Evolutionary conservation across 768 basidiomycete species (phyloP).

Genomic region (Udeniomyces megalosporus): DNA sequence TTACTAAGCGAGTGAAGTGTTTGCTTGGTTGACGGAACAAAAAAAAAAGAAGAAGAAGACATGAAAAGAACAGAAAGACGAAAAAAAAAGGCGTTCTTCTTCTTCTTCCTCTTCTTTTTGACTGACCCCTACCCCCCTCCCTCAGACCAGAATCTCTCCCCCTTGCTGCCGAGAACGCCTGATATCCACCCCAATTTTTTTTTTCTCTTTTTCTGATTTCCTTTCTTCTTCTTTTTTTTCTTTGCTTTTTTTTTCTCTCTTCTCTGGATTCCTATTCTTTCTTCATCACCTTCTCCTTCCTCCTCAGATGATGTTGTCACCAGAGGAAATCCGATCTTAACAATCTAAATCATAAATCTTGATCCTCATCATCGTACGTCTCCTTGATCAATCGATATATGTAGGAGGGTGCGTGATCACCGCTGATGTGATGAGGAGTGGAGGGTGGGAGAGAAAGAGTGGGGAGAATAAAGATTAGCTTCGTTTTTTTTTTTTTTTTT

Average conservation of each 20-base stretch:
- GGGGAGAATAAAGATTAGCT: background rate
- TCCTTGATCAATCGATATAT: slow-evolving; percentile 90
- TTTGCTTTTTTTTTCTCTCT: background rate
- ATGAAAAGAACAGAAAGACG: background rate
- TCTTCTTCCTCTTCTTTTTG: too few species aligned
- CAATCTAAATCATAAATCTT: slow-evolving; percentile 42
- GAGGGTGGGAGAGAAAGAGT: background rate
- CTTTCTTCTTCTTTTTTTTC: too few species aligned
- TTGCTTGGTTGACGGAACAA: slow-evolving; percentile 69
- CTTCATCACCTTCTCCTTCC: background rate
- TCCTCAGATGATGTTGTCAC: background rate
- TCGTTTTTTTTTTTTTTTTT: background rate
- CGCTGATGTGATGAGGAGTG: slow-evolving; percentile 43
- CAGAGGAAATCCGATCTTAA: background rate
- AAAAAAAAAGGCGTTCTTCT: background rate
- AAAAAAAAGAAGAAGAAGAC: slow-evolving; percentile 44
- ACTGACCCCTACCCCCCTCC: too few species aligned
- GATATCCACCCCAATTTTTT: background rate
- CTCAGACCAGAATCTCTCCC: too few species aligned
- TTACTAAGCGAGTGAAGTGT: slow-evolving; percentile 34
- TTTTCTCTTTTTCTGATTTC: too few species aligned
- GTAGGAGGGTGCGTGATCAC: slow-evolving; percentile 89
- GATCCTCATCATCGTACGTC: slow-evolving; percentile 88
- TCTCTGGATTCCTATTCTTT: background rate
- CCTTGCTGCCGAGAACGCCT: too few species aligned